These are phyloP conservation scores for Whalleya microplaca DNA, from an alignment of 2,329 filamentous ascomycete genomes.

Conservation along the genomic window DNA sequence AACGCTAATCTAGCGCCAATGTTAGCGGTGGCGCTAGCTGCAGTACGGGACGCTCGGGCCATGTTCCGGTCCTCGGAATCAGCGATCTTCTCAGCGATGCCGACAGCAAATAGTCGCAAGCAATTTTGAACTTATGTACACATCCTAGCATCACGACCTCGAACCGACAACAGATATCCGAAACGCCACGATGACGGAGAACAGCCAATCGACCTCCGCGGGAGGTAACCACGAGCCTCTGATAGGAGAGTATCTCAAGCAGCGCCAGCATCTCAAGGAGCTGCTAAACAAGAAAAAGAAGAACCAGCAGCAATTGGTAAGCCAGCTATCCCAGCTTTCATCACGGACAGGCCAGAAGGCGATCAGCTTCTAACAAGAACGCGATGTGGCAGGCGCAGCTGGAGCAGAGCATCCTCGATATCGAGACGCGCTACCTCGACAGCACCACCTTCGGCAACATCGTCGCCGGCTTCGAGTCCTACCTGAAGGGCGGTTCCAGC, in stretches of 20 bases:
- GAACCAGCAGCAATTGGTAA: constrained; percentile 33
- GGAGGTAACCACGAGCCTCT: constrained; percentile 24
- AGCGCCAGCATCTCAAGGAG: constrained; percentile 52
- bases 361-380: constrained; percentile 8
- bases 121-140: neutral
- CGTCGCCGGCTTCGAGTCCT: constrained; percentile 96
- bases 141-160: neutral
- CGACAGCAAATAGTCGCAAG: neutral
- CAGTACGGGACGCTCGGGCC: too few relatives aligned
- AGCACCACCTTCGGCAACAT: constrained; percentile 91
- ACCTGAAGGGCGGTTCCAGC: constrained; percentile 85
- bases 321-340: constrained; percentile 4
- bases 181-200: constrained; percentile 37
- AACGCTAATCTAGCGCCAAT: too few relatives aligned
- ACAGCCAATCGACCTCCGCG: constrained; percentile 29
- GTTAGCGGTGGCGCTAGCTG: too few relatives aligned
- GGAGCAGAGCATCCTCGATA: constrained; percentile 82
- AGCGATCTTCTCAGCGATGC: neutral
- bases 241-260: constrained; percentile 52
- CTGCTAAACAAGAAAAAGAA: constrained; percentile 44
- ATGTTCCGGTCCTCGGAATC: neutral
- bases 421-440: constrained; percentile 88
- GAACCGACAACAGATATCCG: neutral
- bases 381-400: constrained; percentile 50
- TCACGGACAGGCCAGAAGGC: neutral